Evolutionary conservation across 164 flowering plant species (phyloP).

Genomic region (Buxus sempervirens): DNA sequence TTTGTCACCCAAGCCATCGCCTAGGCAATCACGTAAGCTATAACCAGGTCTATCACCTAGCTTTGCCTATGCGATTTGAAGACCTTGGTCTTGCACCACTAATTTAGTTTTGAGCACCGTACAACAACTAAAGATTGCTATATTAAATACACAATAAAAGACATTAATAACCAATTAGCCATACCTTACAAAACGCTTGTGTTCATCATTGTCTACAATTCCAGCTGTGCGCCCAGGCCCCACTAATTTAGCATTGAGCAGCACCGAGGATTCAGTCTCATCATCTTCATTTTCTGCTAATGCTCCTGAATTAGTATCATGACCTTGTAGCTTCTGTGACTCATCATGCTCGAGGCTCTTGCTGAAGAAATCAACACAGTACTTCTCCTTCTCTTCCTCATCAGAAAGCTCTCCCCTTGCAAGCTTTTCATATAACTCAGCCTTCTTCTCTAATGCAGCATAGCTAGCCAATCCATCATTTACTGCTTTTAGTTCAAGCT

Average conservation of each 20-base stretch:
- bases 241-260: constrained; percentile 29
- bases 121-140: too few species aligned
- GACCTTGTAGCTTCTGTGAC: constrained; percentile 25
- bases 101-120: too few species aligned
- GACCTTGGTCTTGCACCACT: too few species aligned
- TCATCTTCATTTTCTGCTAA: constrained; percentile 30
- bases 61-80: too few species aligned
- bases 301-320: constrained; percentile 20
- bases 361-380: constrained; percentile 88
- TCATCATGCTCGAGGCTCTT: constrained; percentile 57
- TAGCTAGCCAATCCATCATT: constrained; percentile 84
- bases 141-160: background rate
- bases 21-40: too few species aligned
- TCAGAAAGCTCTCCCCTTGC: constrained; percentile 81
- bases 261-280: constrained; percentile 26
- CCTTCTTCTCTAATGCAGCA: constrained; percentile 90
- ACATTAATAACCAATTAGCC: background rate
- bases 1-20: too few species aligned
- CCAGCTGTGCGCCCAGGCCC: constrained; percentile 69
- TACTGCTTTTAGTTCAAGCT: constrained; percentile 85
- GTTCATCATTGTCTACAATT: constrained; percentile 53
- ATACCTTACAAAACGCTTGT: constrained; percentile 86
- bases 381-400: constrained; percentile 91
- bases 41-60: too few species aligned
- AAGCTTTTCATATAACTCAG: constrained; percentile 81